These are phyloP conservation scores for Malbranchea cinnamomea DNA, from an alignment of 2,329 filamentous ascomycete genomes.

Conservation along the genomic window DNA sequence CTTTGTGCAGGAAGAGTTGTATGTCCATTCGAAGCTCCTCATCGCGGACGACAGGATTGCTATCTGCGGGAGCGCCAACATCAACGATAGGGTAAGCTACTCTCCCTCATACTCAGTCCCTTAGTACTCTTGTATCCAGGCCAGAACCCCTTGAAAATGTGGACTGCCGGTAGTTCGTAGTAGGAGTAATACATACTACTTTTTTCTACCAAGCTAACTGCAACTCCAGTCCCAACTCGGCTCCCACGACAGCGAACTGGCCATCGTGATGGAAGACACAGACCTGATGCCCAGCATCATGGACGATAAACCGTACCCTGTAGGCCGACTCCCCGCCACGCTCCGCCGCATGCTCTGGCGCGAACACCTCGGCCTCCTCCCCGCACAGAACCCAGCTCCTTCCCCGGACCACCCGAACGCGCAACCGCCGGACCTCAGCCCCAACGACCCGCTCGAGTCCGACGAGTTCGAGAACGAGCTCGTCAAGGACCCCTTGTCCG, in stretches of 20 bases:
- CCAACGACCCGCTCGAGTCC: conserved; percentile 62
- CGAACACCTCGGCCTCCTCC: conserved; percentile 75
- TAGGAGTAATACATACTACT: not conserved
- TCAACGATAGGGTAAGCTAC: conserved; percentile 43
- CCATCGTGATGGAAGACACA: conserved; percentile 68
- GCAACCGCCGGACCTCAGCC: conserved; percentile 52
- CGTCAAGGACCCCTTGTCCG: conserved; percentile 59
- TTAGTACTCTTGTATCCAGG: no score
- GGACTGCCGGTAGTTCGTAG: no score
- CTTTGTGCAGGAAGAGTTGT: conserved; percentile 90
- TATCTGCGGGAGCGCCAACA: conserved; percentile 61
- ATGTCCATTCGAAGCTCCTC: conserved; percentile 74
- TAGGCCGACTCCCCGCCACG: conserved; percentile 60
- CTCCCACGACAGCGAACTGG: conserved; percentile 71
- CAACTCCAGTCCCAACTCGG: conserved; percentile 56
- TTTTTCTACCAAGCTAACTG: not conserved
- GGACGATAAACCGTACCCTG: conserved; percentile 55
- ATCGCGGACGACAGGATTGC: conserved; percentile 70
- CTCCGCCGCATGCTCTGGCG: conserved; percentile 80
- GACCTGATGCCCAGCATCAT: conserved; percentile 54
- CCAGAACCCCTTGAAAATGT: no score
- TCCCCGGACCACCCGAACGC: conserved; percentile 59
- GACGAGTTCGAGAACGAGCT: conserved; percentile 52
- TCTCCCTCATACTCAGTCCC: no score
- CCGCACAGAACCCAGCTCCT: conserved; percentile 54